These are phyloP conservation scores for Usnea hakonensis DNA, from an alignment of 495 filamentous ascomycete species.

Conservation along the genomic window DNA sequence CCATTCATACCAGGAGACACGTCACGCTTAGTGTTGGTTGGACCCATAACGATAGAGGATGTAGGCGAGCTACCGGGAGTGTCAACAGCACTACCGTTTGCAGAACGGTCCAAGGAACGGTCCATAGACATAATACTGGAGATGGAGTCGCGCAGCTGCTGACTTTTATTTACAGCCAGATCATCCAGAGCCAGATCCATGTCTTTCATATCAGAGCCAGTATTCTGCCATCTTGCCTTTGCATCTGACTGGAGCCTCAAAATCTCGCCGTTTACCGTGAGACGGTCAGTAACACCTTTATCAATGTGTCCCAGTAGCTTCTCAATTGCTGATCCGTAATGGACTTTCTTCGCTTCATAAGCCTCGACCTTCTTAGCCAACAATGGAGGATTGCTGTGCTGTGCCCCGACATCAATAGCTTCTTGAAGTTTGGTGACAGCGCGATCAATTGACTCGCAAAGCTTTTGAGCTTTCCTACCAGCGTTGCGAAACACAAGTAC, in stretches of 20 bases:
- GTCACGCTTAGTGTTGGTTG: conserved; percentile 33
- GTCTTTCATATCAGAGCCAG: conserved; percentile 67
- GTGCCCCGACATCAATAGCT: conserved; percentile 62
- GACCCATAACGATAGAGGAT: conserved; percentile 71
- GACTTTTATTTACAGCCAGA: conserved; percentile 53
- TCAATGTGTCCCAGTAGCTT: conserved; percentile 84
- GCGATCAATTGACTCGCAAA: conserved; percentile 86
- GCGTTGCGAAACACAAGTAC: conserved; percentile 89
- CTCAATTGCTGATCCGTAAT: conserved; percentile 92
- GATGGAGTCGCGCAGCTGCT: conserved; percentile 83
- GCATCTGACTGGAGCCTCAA: conserved; percentile 75
- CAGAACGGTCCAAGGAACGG: conserved; percentile 75
- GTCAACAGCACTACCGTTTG: conserved; percentile 67
- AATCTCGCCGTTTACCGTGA: conserved; percentile 94
- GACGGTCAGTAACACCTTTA: conserved; percentile 79
- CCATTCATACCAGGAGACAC: conserved; percentile 33
- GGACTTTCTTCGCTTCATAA: conserved; percentile 90
- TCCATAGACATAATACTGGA: conserved; percentile 87
- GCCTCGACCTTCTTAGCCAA: conserved; percentile 78
- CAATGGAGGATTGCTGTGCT: conserved; percentile 56
- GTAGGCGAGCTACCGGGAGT: conserved; percentile 72
- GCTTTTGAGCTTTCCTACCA: conserved; percentile 84
- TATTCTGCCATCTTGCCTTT: conserved; percentile 63
- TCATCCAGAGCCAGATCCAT: conserved; percentile 71
- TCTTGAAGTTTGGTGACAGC: conserved; percentile 78